Evolutionary conservation across 2,329 filamentous ascomycete genomes (phyloP), one percentile per base, ranked within the genome.

Genomic region (Sarocladium strictum): DNA sequence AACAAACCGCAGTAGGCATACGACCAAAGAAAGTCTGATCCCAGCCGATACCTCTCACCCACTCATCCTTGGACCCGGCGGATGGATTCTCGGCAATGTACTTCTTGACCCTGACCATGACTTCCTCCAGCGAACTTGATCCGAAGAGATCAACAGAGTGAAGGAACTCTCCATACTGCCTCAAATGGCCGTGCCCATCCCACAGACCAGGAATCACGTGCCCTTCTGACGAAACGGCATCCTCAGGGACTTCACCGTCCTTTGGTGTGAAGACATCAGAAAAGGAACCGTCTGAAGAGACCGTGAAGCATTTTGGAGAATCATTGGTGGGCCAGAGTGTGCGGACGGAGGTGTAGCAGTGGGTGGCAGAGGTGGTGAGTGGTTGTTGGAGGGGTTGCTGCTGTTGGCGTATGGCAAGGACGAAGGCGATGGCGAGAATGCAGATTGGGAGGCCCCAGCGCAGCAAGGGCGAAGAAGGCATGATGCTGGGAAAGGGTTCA

Each of bases 1-100:
- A 24, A 73, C 79, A 63, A 68, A 83, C 80, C 61, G 85, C 81
- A 32, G 78, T 82, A 7, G 86, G 86, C 84, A 86, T 85, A 5
- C 76, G 76, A 2, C 81, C 80, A 62, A 87, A 79, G 21, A 75
- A 72, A 56, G 80, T 81, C 69, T 89, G 86, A 62, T 89, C 85
- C 86, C 86, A 89, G 1, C 86, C 86, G 14, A 86, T 75, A 0
- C 86, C 86, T 54, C 84, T 72, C 45, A 87, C 67, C 86, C 86
- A 89, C 54, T 82, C 75, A 6, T 76, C 69, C 32, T 69, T 71
- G 0, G 74, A 74, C 1, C 84, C 85, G 10, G 74, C 74, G 0
- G 70, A 75, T 0, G 78, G 73, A 58, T 84, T 75, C 3, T 63
- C 60, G 0, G 61, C 64, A 23, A 83, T 65, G 58, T 86, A 87